Percentiles rank a stretch among this genome's conserved stretches.
These are phyloP conservation scores for Lyophyllum semitale DNA, from an alignment of 768 basidiomycete genomes.

Conservation along the genomic window DNA sequence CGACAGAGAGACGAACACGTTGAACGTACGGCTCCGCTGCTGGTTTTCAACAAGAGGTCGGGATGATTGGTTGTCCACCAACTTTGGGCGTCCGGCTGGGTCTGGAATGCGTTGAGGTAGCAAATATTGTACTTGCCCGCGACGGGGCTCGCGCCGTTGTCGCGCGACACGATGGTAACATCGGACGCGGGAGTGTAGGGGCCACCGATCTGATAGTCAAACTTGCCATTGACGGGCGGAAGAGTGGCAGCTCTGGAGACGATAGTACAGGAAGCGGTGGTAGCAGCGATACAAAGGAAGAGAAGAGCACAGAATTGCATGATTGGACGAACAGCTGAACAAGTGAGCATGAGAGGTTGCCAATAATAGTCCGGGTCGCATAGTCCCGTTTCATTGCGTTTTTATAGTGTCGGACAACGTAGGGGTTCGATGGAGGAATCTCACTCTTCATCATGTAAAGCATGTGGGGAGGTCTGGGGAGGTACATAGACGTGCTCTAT, in stretches of 20 bases:
- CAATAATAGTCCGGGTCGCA: background rate
- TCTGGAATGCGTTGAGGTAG: background rate
- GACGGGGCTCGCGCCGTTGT: background rate
- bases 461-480: background rate
- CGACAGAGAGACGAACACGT: background rate
- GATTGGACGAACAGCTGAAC: background rate
- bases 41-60: background rate
- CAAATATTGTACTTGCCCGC: background rate
- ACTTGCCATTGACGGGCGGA: background rate
- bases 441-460: background rate
- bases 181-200: background rate
- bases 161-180: background rate
- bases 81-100: background rate
- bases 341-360: background rate
- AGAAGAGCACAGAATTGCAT: background rate
- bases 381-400: background rate
- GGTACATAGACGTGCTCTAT: background rate
- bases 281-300: background rate
- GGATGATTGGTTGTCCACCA: background rate
- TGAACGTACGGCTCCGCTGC: background rate
- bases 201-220: background rate
- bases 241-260: background rate
- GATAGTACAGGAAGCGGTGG: background rate
- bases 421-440: background rate
- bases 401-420: background rate